Evolutionary conservation across 2,329 filamentous ascomycete genomes (phyloP).

Genomic region (Colletotrichum echinochloae): DNA sequence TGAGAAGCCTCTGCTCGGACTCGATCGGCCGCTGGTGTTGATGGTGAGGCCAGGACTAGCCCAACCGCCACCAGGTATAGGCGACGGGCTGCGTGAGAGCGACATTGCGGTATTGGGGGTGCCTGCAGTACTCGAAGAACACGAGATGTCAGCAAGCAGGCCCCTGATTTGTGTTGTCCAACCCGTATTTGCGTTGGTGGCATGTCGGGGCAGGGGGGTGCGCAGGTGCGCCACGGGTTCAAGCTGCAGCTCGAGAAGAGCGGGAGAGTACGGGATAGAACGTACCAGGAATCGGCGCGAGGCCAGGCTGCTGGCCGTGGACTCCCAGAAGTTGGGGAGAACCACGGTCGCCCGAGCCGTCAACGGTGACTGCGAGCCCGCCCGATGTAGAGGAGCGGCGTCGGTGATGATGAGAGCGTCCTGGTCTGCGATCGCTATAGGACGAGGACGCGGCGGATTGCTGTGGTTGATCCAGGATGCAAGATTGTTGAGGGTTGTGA

Average conservation of each 20-base stretch:
- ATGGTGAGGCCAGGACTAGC: slow-evolving; percentile 83
- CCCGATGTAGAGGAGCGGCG: slow-evolving; percentile 48
- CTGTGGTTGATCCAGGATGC: slow-evolving; percentile 42
- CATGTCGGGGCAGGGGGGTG: slow-evolving; percentile 24
- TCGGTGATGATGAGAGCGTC: slow-evolving; percentile 48
- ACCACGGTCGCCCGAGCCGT: slow-evolving; percentile 47
- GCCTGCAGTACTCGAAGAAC: slow-evolving; percentile 52
- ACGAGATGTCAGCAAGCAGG: slow-evolving; percentile 42
- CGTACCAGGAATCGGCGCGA: slow-evolving; percentile 70
- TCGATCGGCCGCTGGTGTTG: slow-evolving; percentile 75
- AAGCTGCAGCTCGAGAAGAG: slow-evolving; percentile 31
- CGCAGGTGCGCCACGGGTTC: slow-evolving; percentile 16
- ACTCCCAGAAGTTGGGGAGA: slow-evolving; percentile 53
- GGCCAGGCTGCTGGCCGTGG: slow-evolving; percentile 54
- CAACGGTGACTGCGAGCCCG: slow-evolving; percentile 49
- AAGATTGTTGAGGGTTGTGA: slow-evolving; percentile 40
- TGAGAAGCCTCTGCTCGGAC: slow-evolving; percentile 67
- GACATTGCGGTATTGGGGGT: slow-evolving; percentile 77
- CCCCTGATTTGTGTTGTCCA: slow-evolving; percentile 27
- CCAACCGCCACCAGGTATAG: slow-evolving; percentile 87
- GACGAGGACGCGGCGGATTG: slow-evolving; percentile 43
- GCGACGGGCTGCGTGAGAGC: slow-evolving; percentile 88
- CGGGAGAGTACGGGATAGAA: slow-evolving; percentile 41
- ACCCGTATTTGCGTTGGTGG: slow-evolving; percentile 29
- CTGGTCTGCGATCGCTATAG: slow-evolving; percentile 45